phyloP scores from a whole-genome alignment of 2,329 filamentous ascomycete genomes.

The Diaporthe sp. region DNA sequence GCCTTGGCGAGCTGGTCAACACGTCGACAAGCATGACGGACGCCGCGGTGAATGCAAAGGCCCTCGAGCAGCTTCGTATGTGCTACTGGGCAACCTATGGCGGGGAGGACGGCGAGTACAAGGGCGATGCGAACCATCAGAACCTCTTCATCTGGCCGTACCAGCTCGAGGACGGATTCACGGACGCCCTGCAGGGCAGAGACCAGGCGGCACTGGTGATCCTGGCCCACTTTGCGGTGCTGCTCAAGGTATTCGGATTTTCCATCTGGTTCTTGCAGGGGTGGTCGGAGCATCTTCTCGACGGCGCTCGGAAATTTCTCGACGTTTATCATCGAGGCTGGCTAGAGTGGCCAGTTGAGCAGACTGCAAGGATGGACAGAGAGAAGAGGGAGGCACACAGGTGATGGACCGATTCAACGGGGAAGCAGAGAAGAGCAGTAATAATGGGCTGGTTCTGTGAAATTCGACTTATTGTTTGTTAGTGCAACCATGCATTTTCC shows the following conservation, averaged over 20 bases:
- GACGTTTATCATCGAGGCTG: not conserved
- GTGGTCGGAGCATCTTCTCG: not conserved
- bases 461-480: not conserved
- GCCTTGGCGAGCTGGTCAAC: not conserved
- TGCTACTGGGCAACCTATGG: conserved; percentile 5
- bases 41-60: not conserved
- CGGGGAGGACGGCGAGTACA: not conserved
- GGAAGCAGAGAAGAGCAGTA: not conserved
- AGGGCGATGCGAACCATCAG: not conserved
- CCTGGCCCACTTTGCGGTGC: not conserved
- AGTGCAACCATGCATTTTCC: not conserved
- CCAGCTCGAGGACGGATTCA: not conserved
- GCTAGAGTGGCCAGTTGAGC: not conserved
- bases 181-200: not conserved
- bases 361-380: not conserved
- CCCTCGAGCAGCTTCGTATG: not conserved
- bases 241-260: not conserved
- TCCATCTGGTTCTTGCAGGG: conserved; percentile 12
- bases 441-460: not conserved
- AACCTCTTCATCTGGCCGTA: conserved; percentile 3
- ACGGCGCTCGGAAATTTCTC: not conserved
- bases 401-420: not conserved
- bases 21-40: not conserved
- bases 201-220: not conserved
- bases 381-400: not conserved